phyloP scores from a whole-genome alignment of 208 protist species.

The Trypanosoma melophagium region DNA sequence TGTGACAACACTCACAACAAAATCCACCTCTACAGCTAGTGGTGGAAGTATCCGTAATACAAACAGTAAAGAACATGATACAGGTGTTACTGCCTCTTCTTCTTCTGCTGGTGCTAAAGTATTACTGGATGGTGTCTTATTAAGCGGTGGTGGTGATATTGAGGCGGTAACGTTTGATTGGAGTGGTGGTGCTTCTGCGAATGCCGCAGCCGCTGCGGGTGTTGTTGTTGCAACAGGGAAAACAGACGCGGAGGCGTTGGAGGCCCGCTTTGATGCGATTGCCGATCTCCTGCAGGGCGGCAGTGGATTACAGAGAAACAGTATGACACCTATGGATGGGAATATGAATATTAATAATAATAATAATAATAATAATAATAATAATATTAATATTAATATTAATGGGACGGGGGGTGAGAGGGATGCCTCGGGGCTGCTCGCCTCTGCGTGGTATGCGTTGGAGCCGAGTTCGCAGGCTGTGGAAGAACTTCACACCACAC shows the following conservation, averaged over 20 bases:
- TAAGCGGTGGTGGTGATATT: conserved; percentile 54
- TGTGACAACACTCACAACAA: conserved; percentile 38
- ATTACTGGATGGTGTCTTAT: conserved; percentile 54
- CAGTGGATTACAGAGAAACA: neutral
- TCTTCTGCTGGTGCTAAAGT: conserved; percentile 7
- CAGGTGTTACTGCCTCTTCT: too few relatives aligned
- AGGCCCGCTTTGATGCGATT: conserved; percentile 81
- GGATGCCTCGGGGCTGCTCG: conserved; percentile 38
- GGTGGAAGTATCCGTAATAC: conserved; percentile 19
- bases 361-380: conserved; percentile 10
- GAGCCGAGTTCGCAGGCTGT: conserved; percentile 63
- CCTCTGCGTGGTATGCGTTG: conserved; percentile 77
- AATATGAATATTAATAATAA: neutral
- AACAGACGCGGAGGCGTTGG: conserved; percentile 44
- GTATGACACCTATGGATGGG: too few relatives aligned
- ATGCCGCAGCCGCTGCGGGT: conserved; percentile 15
- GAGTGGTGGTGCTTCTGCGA: conserved; percentile 30
- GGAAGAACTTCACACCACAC: conserved; percentile 56
- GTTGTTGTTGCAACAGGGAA: conserved; percentile 21
- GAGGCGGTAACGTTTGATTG: conserved; percentile 82
- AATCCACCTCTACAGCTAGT: neutral
- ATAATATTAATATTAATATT: conserved; percentile 5
- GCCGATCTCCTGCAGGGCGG: conserved; percentile 58
- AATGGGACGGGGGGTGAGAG: conserved; percentile 1
- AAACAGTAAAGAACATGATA: conserved; percentile 31